phyloP scores from a whole-genome alignment of 805 yeast genomes.

The Lachancea quebecensis region DNA sequence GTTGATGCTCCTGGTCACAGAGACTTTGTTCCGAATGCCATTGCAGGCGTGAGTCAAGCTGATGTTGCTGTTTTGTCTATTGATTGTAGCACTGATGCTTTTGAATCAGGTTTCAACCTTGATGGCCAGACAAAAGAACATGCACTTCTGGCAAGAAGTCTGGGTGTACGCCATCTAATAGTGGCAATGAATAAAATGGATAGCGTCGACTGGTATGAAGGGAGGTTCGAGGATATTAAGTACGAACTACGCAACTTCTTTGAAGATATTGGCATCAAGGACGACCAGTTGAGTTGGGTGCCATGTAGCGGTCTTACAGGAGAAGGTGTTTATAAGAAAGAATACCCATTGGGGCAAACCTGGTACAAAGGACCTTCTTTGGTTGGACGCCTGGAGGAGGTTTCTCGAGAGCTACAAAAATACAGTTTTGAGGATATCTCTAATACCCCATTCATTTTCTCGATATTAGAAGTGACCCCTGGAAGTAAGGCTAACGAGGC shows the following conservation, averaged over 20 bases:
- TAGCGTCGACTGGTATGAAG: constrained; percentile 88
- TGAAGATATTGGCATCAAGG: constrained; percentile 73
- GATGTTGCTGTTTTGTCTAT: constrained; percentile 95
- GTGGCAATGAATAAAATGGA: constrained; percentile 96
- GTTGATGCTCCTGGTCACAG: constrained; percentile 99
- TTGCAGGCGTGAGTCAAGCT: constrained; percentile 99
- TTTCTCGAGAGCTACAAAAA: constrained; percentile 16
- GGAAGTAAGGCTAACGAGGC: constrained; percentile 44
- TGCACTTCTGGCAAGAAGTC: constrained; percentile 90
- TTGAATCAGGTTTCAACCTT: constrained; percentile 96
- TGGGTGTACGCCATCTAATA: constrained; percentile 84
- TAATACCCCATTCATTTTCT: constrained; percentile 46
- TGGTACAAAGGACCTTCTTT: constrained; percentile 91
- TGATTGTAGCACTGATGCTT: constrained; percentile 96
- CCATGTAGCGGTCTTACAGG: constrained; percentile 96
- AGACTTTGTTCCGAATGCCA: constrained; percentile 96
- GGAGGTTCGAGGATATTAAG: constrained; percentile 86
- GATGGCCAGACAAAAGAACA: constrained; percentile 99
- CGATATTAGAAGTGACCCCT: constrained; percentile 56
- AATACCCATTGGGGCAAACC: constrained; percentile 54
- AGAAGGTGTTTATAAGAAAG: constrained; percentile 84
- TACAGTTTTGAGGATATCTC: constrained; percentile 20
- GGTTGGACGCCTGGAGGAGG: constrained; percentile 68
- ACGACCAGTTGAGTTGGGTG: constrained; percentile 75
- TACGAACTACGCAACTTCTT: constrained; percentile 69